phyloP scores from a whole-genome alignment of 169 alveolate species.

The Sarcocystis neurona region DNA sequence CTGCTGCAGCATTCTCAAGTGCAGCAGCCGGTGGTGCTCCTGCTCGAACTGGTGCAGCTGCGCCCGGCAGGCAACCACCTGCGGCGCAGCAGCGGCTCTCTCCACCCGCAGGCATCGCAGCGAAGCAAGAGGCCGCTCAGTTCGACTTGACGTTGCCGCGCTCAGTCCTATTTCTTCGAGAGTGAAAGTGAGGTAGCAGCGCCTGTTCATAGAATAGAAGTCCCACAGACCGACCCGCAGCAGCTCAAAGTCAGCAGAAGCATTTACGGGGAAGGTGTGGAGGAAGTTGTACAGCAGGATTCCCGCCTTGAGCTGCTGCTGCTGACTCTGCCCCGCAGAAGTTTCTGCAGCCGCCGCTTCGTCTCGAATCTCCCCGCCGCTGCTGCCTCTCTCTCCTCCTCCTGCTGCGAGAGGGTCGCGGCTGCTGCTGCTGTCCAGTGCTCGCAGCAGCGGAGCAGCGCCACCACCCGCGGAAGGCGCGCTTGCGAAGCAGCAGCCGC shows the following conservation, averaged over 20 bases:
- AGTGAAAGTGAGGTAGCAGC: conserved; percentile 43
- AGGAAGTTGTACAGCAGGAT: conserved; percentile 29
- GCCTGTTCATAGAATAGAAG: conserved; percentile 37
- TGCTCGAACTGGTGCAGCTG: not conserved
- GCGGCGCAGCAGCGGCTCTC: not conserved
- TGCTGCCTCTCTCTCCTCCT: not conserved
- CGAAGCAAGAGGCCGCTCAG: not conserved
- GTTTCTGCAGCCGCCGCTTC: not conserved
- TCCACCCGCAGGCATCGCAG: not conserved
- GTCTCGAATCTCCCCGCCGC: not conserved
- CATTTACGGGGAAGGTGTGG: conserved; percentile 36
- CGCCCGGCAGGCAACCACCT: conserved; percentile 33
- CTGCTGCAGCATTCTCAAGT: conserved; percentile 52
- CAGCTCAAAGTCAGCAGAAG: conserved; percentile 18
- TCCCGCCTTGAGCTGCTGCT: not conserved
- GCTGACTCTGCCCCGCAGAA: too few relatives aligned
- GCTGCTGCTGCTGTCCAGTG: not conserved
- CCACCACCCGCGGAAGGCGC: not conserved
- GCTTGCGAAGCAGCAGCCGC: too few relatives aligned
- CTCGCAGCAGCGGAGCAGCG: not conserved
- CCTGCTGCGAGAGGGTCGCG: too few relatives aligned
- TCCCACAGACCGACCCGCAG: conserved; percentile 46
- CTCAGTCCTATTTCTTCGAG: conserved; percentile 32
- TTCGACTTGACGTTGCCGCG: conserved; percentile 29
- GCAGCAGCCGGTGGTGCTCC: too few relatives aligned